These are phyloP conservation scores for Saccharomyces mikatae DNA, from an alignment of 805 yeast genomes.

Conservation along the genomic window DNA sequence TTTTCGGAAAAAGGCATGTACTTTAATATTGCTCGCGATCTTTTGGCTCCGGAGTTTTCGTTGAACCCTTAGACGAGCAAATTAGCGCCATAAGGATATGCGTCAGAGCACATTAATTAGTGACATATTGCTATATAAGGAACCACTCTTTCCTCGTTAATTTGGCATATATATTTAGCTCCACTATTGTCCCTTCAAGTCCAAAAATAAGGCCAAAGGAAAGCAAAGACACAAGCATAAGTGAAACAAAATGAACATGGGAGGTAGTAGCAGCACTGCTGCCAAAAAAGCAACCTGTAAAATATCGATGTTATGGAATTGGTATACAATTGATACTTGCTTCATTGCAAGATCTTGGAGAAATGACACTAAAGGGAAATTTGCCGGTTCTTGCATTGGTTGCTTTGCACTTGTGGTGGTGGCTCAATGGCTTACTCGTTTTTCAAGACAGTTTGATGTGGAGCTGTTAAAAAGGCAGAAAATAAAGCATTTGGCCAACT, in stretches of 20 bases:
- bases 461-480: conserved; percentile 30
- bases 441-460: conserved; percentile 44
- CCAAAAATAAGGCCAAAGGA: background rate
- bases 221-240: background rate
- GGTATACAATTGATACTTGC: conserved; percentile 62
- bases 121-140: background rate
- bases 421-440: conserved; percentile 49
- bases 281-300: conserved; percentile 8
- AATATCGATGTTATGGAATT: conserved; percentile 58
- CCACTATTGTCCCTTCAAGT: background rate
- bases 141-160: background rate
- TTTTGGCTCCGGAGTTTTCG: background rate
- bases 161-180: background rate
- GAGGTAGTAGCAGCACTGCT: conserved; percentile 4
- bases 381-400: conserved; percentile 73
- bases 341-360: conserved; percentile 61
- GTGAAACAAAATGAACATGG: conserved; percentile 7
- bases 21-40: background rate
- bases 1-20: background rate
- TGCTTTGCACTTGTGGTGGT: conserved; percentile 50
- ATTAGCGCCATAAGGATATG: background rate
- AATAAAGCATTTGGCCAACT: conserved; percentile 5
- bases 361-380: conserved; percentile 46
- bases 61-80: background rate
- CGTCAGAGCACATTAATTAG: background rate